phyloP scores from a whole-genome alignment of 1,284 basidiomycete genomes.

The Ceratorhiza oryzae-sativae region DNA sequence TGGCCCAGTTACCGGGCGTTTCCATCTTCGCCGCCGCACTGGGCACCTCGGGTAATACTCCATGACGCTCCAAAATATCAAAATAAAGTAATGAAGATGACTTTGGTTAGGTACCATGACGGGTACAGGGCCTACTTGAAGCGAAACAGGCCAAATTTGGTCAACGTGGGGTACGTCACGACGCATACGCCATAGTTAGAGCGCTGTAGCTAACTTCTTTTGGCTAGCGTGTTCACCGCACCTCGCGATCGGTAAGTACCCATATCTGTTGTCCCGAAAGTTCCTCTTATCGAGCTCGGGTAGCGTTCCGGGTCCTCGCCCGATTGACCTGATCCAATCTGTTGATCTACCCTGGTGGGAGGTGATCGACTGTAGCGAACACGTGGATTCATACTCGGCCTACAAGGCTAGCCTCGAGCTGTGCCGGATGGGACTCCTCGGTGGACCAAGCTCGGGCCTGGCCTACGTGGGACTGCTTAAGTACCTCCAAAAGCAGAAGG shows the following conservation, averaged over 20 bases:
- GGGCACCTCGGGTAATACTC: constrained; percentile 27
- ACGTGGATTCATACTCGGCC: constrained; percentile 17
- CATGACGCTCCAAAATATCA: background rate
- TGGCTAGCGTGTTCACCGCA: constrained; percentile 30
- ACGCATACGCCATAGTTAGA: background rate
- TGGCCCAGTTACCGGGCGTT: constrained; percentile 20
- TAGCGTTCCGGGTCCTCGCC: constrained; percentile 32
- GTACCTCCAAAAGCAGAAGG: constrained; percentile 22
- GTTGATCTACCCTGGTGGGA: constrained; percentile 38
- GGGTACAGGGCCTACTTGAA: constrained; percentile 33
- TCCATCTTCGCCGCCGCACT: constrained; percentile 29
- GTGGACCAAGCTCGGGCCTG: constrained; percentile 34
- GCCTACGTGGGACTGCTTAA: constrained; percentile 14
- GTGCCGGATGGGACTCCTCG: constrained; percentile 21
- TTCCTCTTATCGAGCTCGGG: background rate
- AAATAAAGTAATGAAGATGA: background rate
- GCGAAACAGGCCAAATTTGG: constrained; percentile 13
- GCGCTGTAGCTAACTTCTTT: background rate
- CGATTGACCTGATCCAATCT: constrained; percentile 34
- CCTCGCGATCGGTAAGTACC: constrained; percentile 28
- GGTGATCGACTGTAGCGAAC: constrained; percentile 33
- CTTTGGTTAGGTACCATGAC: constrained; percentile 21
- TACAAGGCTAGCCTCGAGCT: constrained; percentile 27
- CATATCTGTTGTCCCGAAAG: background rate
- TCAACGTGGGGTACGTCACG: constrained; percentile 26